Evolutionary conservation across 139 green algal species (phyloP).

Genomic region (Haematococcus sp.): DNA sequence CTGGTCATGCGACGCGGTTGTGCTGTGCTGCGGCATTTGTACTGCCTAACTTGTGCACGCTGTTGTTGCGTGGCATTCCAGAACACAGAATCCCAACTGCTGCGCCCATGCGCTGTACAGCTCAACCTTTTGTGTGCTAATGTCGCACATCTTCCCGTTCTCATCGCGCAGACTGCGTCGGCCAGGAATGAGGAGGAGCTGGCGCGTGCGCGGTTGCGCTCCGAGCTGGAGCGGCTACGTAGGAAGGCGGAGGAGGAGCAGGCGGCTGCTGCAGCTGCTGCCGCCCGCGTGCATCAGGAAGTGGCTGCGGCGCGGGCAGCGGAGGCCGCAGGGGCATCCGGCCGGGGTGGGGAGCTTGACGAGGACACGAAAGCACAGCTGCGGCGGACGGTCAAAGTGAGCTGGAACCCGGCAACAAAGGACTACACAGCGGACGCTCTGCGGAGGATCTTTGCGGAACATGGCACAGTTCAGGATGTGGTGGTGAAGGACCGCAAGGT

Average conservation of each 20-base stretch:
- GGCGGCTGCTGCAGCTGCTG: slow-evolving; percentile 10
- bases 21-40: no score
- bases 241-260: slow-evolving; percentile 33
- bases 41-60: no score
- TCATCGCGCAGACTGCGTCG: neutral
- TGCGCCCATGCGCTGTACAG: no score
- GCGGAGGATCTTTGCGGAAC: slow-evolving; percentile 14
- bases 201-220: slow-evolving; percentile 33
- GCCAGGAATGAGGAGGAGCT: slow-evolving; percentile 47
- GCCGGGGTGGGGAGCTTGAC: neutral
- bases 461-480: slow-evolving; percentile 29
- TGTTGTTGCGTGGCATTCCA: no score
- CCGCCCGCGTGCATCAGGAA: slow-evolving; percentile 12
- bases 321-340: slow-evolving; percentile 1
- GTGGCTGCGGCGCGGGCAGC: slow-evolving; percentile 16
- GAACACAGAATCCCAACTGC: no score
- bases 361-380: slow-evolving; percentile 23
- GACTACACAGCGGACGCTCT: slow-evolving; percentile 36
- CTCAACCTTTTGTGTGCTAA: no score
- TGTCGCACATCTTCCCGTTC: no score
- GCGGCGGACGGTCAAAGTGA: slow-evolving; percentile 34
- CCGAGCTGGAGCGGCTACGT: slow-evolving; percentile 67
- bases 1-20: no score
- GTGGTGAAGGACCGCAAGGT: slow-evolving; percentile 20
- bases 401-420: slow-evolving; percentile 26